phyloP scores from a whole-genome alignment of 345 rosid genomes.

The Mangifera indica region DNA sequence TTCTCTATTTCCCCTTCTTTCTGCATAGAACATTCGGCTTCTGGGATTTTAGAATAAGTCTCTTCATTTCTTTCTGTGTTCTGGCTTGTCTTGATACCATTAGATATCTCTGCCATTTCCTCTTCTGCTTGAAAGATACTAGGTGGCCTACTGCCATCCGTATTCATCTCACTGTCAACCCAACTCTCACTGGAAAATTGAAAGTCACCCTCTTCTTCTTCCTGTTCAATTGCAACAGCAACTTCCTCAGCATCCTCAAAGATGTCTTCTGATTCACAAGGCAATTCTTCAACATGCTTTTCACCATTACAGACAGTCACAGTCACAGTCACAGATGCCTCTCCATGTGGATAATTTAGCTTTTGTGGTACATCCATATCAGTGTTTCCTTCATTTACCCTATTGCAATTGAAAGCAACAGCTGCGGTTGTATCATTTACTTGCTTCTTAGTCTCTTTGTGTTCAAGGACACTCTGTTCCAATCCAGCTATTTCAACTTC shows the following conservation, averaged over 20 bases:
- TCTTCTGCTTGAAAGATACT: slow-evolving; percentile 34
- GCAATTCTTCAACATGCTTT: slow-evolving; percentile 40
- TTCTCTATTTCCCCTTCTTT: slow-evolving; percentile 43
- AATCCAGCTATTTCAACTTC: slow-evolving; percentile 42
- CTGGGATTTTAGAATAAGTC: slow-evolving; percentile 33
- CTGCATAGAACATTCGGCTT: slow-evolving; percentile 35
- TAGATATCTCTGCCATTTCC: slow-evolving; percentile 23
- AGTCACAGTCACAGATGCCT: slow-evolving; percentile 29
- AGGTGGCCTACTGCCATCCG: slow-evolving; percentile 33
- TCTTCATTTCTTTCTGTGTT: slow-evolving; percentile 37
- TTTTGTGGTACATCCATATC: slow-evolving; percentile 34
- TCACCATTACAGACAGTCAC: slow-evolving; percentile 27
- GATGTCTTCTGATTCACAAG: slow-evolving; percentile 38
- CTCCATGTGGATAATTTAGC: slow-evolving; percentile 29
- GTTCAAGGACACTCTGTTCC: slow-evolving; percentile 35
- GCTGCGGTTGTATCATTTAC: slow-evolving; percentile 31
- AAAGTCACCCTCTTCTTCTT: slow-evolving; percentile 23
- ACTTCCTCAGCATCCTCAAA: slow-evolving; percentile 32
- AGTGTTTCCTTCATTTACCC: slow-evolving; percentile 30
- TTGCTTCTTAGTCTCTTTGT: slow-evolving; percentile 36
- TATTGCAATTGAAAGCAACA: slow-evolving; percentile 28
- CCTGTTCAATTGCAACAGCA: slow-evolving; percentile 28
- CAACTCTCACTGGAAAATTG: slow-evolving; percentile 33
- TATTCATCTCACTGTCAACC: slow-evolving; percentile 21
- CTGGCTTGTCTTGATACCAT: slow-evolving; percentile 30